Base-by-base conservation (phyloP, 495 filamentous ascomycete genomes). In the Penicilliopsis zonata region DNA sequence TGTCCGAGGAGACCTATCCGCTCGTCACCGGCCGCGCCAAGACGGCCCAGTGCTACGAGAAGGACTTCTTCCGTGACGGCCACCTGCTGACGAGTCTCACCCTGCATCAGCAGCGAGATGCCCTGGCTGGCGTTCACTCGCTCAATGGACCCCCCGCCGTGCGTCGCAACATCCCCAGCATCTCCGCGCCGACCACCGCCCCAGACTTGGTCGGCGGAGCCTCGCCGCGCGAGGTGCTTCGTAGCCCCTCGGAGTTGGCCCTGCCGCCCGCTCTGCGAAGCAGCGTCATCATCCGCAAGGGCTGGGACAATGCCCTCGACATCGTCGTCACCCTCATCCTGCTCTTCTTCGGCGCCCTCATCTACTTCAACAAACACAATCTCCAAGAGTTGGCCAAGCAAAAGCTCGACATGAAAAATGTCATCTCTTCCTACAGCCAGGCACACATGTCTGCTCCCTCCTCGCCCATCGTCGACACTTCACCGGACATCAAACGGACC, bases 1-100 rank as follows among this genome's bases (percentile, higher is more conserved):
- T 98, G 55, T 94, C 90, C 0, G 88, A 92, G 31, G 71, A 55
- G 34, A 79, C 74, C 3, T 98, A 94, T 44, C 90, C 90, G 5
- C 52, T 82, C 5, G 80, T 88, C 13, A 76, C 86, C 7, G 72
- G 81, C 14, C 72, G 76, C 4, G 77, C 79, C 3, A 53, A 63
- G 37, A 57, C 63, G 36, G 86, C 86, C 1, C 64, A 67, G 32
- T 76, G 74, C 41, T 76, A 79, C 37, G 63, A 64, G 23, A 63
- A 69, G 30, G 79, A 78, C 24, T 76, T 70, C 35, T 59, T 59
- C 41, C 61, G 46, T 24, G 43, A 41, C 42, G 60, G 55, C 6
- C 59, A 53, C 28, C 55, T 52, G 1, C 42, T 66, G 3, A 62
- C 55, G 49, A 64, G 54, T 17, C 30, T 66, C 21, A 60, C 41